A percentile compares a stretch with the other conserved stretches of the same genome.
Conservation (phyloP, 116 monocot genomes). For the Dioscorea cayenensis region DNA sequence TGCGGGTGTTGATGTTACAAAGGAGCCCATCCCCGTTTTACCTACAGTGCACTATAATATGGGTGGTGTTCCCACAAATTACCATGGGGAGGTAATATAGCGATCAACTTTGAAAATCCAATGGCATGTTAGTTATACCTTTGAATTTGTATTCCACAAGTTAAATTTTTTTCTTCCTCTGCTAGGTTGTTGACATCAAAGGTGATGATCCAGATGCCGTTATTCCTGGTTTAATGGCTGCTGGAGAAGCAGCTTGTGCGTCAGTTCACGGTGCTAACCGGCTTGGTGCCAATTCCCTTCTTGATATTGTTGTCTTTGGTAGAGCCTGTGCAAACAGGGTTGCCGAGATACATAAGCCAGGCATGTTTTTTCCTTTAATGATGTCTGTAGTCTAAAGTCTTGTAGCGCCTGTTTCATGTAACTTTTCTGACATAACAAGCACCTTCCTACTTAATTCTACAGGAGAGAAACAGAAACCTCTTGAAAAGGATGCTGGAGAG, state of each 20-base stretch:
- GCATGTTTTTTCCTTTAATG: slow-evolving; percentile 19
- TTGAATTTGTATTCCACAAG: background rate
- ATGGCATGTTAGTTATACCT: background rate
- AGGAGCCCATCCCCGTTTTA: slow-evolving; percentile 87
- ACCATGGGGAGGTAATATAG: slow-evolving; percentile 62
- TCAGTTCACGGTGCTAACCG: slow-evolving; percentile 99
- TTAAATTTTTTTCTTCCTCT: background rate
- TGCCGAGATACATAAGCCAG: slow-evolving; percentile 82
- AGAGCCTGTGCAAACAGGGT: slow-evolving; percentile 97
- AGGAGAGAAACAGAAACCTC: slow-evolving; percentile 82
- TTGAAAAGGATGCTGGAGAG: slow-evolving; percentile 77
- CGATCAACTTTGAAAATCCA: background rate
- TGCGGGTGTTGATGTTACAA: slow-evolving; percentile 85
- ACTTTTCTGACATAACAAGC: background rate
- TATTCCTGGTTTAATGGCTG: slow-evolving; percentile 80
- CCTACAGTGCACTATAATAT: slow-evolving; percentile 90
- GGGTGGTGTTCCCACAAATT: slow-evolving; percentile 90
- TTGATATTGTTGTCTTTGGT: slow-evolving; percentile 99
- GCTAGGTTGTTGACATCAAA: slow-evolving; percentile 55
- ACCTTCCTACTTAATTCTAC: background rate
- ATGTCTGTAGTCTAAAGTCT: background rate
- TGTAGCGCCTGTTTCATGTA: background rate
- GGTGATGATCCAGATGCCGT: slow-evolving; percentile 65
- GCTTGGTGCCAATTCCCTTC: slow-evolving; percentile 97
- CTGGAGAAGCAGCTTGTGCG: slow-evolving; percentile 71